Percentiles rank a stretch among this genome's conserved stretches.
These are phyloP conservation scores for Psidium friedrichsthalianum DNA, from an alignment of 345 rosid species.

Conservation along the genomic window DNA sequence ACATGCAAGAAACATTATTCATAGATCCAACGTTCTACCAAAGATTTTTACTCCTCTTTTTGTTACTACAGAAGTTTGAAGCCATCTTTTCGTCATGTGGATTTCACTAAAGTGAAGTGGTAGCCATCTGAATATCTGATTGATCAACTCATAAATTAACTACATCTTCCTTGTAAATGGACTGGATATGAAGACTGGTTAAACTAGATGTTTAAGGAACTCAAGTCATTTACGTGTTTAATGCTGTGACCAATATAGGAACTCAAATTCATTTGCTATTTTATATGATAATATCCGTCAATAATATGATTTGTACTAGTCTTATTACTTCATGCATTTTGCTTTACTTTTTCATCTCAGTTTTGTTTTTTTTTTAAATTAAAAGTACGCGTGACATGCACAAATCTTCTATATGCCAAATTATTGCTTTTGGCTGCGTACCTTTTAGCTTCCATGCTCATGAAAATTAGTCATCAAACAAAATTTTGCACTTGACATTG, in stretches of 20 bases:
- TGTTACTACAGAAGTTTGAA: background rate
- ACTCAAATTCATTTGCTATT: background rate
- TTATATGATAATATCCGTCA: no score
- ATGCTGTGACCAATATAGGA: background rate
- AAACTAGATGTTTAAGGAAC: background rate
- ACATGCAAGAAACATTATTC: background rate
- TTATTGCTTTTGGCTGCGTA: background rate
- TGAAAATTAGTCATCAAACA: background rate
- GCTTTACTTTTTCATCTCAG: no score
- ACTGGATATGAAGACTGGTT: background rate
- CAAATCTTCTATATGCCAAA: no score
- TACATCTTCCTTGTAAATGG: background rate
- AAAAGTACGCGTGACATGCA: background rate
- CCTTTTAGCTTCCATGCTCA: background rate
- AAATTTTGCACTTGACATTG: background rate
- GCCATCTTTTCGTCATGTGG: background rate
- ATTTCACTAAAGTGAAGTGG: background rate
- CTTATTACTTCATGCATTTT: no score
- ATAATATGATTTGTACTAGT: no score
- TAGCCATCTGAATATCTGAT: background rate
- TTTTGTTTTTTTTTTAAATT: no score
- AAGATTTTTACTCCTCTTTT: background rate
- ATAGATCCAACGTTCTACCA: background rate
- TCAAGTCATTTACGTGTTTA: background rate
- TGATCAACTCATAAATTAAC: background rate